Base-by-base conservation (phyloP, 1,284 basidiomycete genomes). In the Austroboletus niveus region DNA sequence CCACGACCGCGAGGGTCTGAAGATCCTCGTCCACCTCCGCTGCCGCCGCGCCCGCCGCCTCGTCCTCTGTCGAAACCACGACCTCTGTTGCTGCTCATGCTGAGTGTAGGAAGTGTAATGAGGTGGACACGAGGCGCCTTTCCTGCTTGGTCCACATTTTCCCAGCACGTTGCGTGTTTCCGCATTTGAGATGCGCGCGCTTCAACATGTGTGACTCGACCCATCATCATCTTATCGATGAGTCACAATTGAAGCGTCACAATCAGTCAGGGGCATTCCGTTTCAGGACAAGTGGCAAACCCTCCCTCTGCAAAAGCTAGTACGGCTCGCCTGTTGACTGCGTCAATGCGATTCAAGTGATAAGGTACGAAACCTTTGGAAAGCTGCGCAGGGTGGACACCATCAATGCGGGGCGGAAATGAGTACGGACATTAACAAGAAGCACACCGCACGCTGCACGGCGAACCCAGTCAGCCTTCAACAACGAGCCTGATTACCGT, bases 41-140 rank as follows among this genome's bases (percentile, higher is more conserved):
- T 52, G 31, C 54, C 59, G 9, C 57, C 52, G 4, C 40, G 47
- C 14, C 5, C 20, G 8, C 34, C 35, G 15, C 44, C 44, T 38
- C 70, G 62, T 46, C 65, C 69, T 43, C 62, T 57, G 42, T 70
- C 68, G 32, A 45, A 64, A 46, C 65, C 66, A 36, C 65, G 66
- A 15, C 64, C 65, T 59, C 74, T 61, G 53, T 64, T 62, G 52
- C 63, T 62, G 51, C 61, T 62, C 69, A 70, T 10, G 41, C 45
- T 41, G 27, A 34, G 32, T 34, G n/a, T 22, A 4, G 24, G n/a
- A 38, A 51, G 43, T 14, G 51, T 14, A 42, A 20, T 34, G 31
- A 24, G 31, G 44, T 22, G 44, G 40, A 40, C 31, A 44, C 2
- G 24, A 48, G 39, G 35, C 10, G 5, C 14, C 24, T 17, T 3